These are phyloP conservation scores for Pseudopithomyces maydicus DNA, from an alignment of 2,329 filamentous ascomycete genomes.

Conservation along the genomic window DNA sequence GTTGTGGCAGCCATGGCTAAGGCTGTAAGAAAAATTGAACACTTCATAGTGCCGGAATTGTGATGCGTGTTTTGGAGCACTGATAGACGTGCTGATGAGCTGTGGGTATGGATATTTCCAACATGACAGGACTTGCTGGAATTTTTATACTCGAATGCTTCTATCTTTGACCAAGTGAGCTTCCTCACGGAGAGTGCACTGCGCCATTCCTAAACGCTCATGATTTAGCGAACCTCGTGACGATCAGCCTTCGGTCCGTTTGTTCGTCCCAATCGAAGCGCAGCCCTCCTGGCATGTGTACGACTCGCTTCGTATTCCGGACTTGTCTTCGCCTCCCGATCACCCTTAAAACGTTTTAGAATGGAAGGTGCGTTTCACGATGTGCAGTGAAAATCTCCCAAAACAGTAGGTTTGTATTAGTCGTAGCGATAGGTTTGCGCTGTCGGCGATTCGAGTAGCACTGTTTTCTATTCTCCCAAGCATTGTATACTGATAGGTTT, in stretches of 20 bases:
- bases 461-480: not conserved
- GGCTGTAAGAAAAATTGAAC: constrained; percentile 1
- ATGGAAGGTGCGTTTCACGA: constrained; percentile 4
- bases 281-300: not conserved
- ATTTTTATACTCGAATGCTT: not conserved
- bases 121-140: not conserved
- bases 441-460: not conserved
- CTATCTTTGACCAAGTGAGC: not conserved
- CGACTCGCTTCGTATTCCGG: constrained; percentile 6
- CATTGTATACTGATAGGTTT: not conserved
- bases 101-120: not conserved
- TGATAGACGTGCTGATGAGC: not conserved
- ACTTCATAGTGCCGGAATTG: constrained; percentile 3
- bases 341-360: not conserved
- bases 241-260: not conserved
- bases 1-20: constrained; percentile 12
- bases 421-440: not conserved
- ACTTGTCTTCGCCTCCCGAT: not conserved
- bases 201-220: not conserved
- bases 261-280: constrained; percentile 1
- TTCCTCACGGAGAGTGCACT: not conserved
- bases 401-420: not conserved
- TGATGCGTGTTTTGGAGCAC: not conserved
- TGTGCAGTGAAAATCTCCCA: not conserved
- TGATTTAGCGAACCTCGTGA: not conserved